These are phyloP conservation scores for Ascosphaera apis DNA, from an alignment of 2,329 filamentous ascomycete species.

Conservation along the genomic window DNA sequence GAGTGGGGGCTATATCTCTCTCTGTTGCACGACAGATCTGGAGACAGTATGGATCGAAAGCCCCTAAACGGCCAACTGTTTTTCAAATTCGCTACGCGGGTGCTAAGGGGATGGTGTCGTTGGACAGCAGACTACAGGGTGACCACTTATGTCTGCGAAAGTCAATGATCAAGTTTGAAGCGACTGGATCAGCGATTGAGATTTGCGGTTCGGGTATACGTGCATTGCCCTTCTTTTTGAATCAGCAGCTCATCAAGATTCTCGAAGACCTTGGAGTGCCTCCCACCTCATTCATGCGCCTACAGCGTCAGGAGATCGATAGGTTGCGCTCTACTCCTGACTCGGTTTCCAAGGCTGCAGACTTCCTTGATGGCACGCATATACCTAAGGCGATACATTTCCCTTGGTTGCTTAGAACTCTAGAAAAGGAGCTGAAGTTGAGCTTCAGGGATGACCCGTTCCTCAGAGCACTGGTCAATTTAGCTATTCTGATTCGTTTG, in stretches of 20 bases:
- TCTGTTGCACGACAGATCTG: constrained; percentile 38
- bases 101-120: constrained; percentile 56
- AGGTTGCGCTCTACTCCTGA: constrained; percentile 36
- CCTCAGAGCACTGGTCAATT: constrained; percentile 45
- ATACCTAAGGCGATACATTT: constrained; percentile 39
- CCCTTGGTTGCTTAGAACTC: constrained; percentile 35
- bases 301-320: constrained; percentile 40
- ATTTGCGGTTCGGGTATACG: constrained; percentile 30
- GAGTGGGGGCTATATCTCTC: constrained; percentile 49
- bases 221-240: constrained; percentile 47
- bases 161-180: constrained; percentile 67
- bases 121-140: constrained; percentile 39
- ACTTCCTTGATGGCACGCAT: constrained; percentile 38
- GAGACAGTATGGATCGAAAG: constrained; percentile 13
- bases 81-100: constrained; percentile 54
- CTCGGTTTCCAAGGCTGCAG: constrained; percentile 36
- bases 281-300: constrained; percentile 33
- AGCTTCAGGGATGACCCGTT: constrained; percentile 47
- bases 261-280: constrained; percentile 52
- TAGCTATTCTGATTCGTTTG: constrained; percentile 45
- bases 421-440: constrained; percentile 31
- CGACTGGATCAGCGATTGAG: constrained; percentile 29
- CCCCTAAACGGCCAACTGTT: constrained; percentile 9
- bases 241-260: constrained; percentile 66
- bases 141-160: constrained; percentile 37